Percentiles rank a stretch among this genome's conserved stretches.
Conservation (phyloP, 331 rosid species). For the Telfairia occidentalis region DNA sequence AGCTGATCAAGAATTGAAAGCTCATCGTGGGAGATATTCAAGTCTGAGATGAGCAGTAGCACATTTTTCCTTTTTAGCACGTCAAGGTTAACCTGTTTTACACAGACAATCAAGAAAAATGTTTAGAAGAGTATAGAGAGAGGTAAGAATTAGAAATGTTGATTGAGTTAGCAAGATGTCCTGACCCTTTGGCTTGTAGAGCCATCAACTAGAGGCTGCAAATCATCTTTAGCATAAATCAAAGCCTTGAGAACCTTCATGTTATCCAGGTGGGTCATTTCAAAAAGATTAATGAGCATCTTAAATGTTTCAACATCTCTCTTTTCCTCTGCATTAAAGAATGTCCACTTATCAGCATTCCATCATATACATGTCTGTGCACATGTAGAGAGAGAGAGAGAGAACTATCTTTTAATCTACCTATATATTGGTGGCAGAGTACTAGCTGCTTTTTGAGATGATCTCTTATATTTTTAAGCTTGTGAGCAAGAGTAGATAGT, state of each 20-base stretch:
- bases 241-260: constrained; percentile 52
- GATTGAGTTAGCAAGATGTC: constrained; percentile 8
- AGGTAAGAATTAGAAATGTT: background rate
- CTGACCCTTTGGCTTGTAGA: constrained; percentile 38
- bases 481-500: constrained; percentile 43
- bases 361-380: background rate
- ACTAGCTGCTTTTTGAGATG: constrained; percentile 40
- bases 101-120: constrained; percentile 4
- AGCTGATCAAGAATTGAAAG: constrained; percentile 45
- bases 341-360: constrained; percentile 2
- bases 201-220: constrained; percentile 41
- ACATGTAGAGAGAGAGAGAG: background rate
- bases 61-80: constrained; percentile 47
- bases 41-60: constrained; percentile 41
- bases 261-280: constrained; percentile 34
- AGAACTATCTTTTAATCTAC: constrained; percentile 17
- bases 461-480: constrained; percentile 33
- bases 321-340: constrained; percentile 26
- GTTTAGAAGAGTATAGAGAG: background rate
- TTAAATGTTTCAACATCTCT: constrained; percentile 38
- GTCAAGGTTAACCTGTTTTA: constrained; percentile 41
- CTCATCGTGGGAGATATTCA: constrained; percentile 37
- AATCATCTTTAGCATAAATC: constrained; percentile 36
- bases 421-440: constrained; percentile 27
- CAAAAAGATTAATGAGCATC: constrained; percentile 29